These are phyloP conservation scores for Trametes cingulata DNA, from an alignment of 768 basidiomycete genomes.

Conservation along the genomic window DNA sequence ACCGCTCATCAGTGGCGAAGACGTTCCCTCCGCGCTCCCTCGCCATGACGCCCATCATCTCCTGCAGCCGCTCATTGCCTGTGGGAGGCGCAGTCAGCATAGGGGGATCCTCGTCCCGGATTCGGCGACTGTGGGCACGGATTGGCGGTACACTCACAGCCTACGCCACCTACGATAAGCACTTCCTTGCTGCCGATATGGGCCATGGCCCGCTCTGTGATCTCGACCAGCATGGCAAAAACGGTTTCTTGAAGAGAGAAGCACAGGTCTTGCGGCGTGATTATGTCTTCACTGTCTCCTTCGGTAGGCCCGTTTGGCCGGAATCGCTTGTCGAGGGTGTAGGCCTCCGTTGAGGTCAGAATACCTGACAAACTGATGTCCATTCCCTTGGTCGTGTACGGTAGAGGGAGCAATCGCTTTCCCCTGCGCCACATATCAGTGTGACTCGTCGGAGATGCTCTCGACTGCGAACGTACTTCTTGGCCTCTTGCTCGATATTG, in stretches of 20 bases:
- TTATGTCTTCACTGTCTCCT: conserved; percentile 59
- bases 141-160: conserved; percentile 63
- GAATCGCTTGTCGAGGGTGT: conserved; percentile 84
- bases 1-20: conserved; percentile 97
- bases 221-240: conserved; percentile 98
- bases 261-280: conserved; percentile 95
- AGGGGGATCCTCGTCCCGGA: neutral
- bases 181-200: conserved; percentile 97
- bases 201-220: conserved; percentile 98
- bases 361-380: conserved; percentile 96
- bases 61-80: conserved; percentile 93
- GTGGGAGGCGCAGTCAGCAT: neutral
- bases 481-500: conserved; percentile 96
- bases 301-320: conserved; percentile 45
- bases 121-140: neutral
- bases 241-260: conserved; percentile 97
- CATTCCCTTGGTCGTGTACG: conserved; percentile 99
- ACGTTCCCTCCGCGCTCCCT: conserved; percentile 83
- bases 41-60: conserved; percentile 99
- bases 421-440: conserved; percentile 53
- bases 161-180: conserved; percentile 97
- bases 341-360: conserved; percentile 83
- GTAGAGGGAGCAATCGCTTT: conserved; percentile 76
- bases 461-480: conserved; percentile 54
- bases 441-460: neutral